These are phyloP conservation scores for Saccharomyces kudriavzevii DNA, from an alignment of 805 yeast genomes.

Conservation along the genomic window DNA sequence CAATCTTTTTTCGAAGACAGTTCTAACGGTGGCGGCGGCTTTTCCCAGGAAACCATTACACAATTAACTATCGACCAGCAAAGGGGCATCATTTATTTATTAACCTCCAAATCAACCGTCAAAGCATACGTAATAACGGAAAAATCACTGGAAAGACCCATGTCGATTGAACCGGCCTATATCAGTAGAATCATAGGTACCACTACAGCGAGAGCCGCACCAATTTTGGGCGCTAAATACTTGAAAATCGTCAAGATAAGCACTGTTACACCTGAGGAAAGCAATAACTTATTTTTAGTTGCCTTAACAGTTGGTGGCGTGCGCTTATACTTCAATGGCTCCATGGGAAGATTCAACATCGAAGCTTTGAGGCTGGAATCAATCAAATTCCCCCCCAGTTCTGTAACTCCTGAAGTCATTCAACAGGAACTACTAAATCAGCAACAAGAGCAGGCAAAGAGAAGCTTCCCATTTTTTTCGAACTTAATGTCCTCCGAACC, in stretches of 20 bases:
- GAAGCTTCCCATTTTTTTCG: slow-evolving; percentile 23
- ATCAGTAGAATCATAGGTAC: slow-evolving; percentile 36
- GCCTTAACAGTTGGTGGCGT: slow-evolving; percentile 82
- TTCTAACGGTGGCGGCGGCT: slow-evolving; percentile 15
- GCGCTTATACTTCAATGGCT: slow-evolving; percentile 51
- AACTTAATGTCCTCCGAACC: slow-evolving; percentile 26
- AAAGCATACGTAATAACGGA: slow-evolving; percentile 57
- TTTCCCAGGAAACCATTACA: slow-evolving; percentile 46
- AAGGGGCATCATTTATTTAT: slow-evolving; percentile 68
- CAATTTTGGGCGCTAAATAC: slow-evolving; percentile 46
- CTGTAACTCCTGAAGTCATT: slow-evolving; percentile 25
- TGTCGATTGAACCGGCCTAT: slow-evolving; percentile 31
- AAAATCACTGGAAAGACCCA: slow-evolving; percentile 37
- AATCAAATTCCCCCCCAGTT: slow-evolving; percentile 58
- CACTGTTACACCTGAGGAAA: slow-evolving; percentile 45
- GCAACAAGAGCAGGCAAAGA: slow-evolving; percentile 34
- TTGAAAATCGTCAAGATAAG: slow-evolving; percentile 48
- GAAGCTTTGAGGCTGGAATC: slow-evolving; percentile 40
- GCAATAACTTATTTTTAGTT: slow-evolving; percentile 59
- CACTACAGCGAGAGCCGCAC: slow-evolving; percentile 42
- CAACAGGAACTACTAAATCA: slow-evolving; percentile 32
- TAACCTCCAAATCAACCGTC: slow-evolving; percentile 74
- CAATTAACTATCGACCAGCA: slow-evolving; percentile 70
- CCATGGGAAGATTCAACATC: slow-evolving; percentile 28
- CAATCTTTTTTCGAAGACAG: slow-evolving; percentile 32